phyloP scores from a whole-genome alignment of 2,329 filamentous ascomycete species.

The Alternaria sp. region DNA sequence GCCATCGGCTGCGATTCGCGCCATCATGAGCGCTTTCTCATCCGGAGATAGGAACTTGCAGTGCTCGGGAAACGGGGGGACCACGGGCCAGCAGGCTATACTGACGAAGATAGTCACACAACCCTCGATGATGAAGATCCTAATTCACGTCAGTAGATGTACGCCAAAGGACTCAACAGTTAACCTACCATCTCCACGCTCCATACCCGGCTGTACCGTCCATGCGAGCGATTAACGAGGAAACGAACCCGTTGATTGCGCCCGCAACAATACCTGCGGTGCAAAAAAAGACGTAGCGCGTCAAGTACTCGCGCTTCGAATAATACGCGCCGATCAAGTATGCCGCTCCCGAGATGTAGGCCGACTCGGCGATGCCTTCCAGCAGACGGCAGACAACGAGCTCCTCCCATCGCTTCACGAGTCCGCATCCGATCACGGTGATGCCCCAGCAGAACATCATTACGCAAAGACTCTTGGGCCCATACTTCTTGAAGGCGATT shows the following conservation, averaged over 20 bases:
- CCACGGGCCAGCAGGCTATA: constrained; percentile 55
- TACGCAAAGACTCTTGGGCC: constrained; percentile 40
- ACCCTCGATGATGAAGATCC: constrained; percentile 68
- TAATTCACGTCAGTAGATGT: background rate
- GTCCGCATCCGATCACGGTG: constrained; percentile 39
- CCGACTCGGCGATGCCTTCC: constrained; percentile 41
- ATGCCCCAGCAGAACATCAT: constrained; percentile 48
- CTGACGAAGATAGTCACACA: constrained; percentile 59
- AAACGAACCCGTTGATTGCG: constrained; percentile 63
- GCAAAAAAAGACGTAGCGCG: constrained; percentile 60
- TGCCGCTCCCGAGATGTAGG: constrained; percentile 36
- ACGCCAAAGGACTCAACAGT: background rate
- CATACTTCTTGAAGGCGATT: constrained; percentile 44
- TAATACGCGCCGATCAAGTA: constrained; percentile 52
- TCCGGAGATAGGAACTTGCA: constrained; percentile 59
- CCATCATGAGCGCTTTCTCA: constrained; percentile 59
- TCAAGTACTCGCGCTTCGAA: constrained; percentile 60
- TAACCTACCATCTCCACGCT: constrained; percentile 39
- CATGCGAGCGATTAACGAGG: constrained; percentile 49
- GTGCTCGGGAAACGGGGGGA: constrained; percentile 58
- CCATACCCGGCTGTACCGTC: constrained; percentile 30
- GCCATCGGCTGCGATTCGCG: constrained; percentile 58
- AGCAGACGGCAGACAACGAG: constrained; percentile 40
- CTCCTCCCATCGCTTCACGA: constrained; percentile 35
- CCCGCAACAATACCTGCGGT: constrained; percentile 61